Evolutionary conservation across 2,329 filamentous ascomycete species (phyloP).

Genomic region (Fusarium setosum): DNA sequence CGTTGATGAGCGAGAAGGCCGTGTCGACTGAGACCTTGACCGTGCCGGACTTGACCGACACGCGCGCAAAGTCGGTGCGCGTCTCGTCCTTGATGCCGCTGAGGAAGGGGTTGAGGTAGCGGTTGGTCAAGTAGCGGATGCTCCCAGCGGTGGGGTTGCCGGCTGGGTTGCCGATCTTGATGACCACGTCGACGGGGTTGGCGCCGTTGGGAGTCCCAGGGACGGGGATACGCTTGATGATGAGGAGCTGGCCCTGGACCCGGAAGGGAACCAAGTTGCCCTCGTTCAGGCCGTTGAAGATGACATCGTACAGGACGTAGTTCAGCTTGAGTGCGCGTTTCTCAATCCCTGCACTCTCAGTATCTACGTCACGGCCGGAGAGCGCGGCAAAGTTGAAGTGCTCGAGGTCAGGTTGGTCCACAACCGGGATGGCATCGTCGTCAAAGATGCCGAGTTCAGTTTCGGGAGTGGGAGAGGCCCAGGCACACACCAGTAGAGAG

Average conservation of each 20-base stretch:
- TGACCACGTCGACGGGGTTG: conserved; percentile 16
- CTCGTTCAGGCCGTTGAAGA: conserved; percentile 4
- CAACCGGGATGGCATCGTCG: not conserved
- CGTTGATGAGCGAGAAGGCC: not conserved
- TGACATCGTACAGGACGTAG: conserved; percentile 6
- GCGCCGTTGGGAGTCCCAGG: not conserved
- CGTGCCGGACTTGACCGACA: not conserved
- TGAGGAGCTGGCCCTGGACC: conserved; percentile 2
- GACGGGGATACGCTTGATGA: conserved; percentile 1
- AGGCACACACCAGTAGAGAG: not conserved
- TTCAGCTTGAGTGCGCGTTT: conserved; percentile 4
- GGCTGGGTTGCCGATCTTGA: conserved; percentile 8
- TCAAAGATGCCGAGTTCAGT: conserved; percentile 1
- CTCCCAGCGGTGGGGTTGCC: conserved; percentile 11
- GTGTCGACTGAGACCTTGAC: conserved; percentile 8
- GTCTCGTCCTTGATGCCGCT: conserved; percentile 1
- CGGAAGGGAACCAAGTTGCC: conserved; percentile 7
- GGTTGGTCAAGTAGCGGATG: conserved; percentile 15
- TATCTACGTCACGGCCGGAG: not conserved
- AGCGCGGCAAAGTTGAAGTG: not conserved
- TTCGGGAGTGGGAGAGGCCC: conserved; percentile 1
- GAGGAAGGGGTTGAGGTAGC: conserved; percentile 16
- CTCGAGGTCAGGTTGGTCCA: conserved; percentile 1
- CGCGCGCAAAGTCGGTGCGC: conserved; percentile 5
- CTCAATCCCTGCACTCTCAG: conserved; percentile 1